Evolutionary conservation across 148 eudicot genomes (phyloP), one percentile per base, ranked within the genome.

Genomic region (Polygonum maritimum): DNA sequence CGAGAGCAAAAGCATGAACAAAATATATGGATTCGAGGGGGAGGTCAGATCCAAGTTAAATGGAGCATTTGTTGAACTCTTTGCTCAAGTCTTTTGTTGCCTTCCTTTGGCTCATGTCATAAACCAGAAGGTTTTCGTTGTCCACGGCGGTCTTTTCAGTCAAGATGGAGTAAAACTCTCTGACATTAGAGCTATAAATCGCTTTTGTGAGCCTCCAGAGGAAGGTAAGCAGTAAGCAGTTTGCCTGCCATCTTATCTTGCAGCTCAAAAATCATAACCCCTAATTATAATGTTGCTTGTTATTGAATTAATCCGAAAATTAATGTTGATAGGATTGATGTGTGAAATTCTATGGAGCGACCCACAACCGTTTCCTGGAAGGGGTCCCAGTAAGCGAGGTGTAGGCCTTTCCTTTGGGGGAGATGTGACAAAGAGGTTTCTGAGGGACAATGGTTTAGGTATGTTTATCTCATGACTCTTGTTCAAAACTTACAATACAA

Each of bases 361-460:
- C 86, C 98, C 98, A 76, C 98, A 95, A 65, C 96, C 98, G 48
- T 82, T 76, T 77, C 96, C 86, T 74, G 98, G 98, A 76, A 87
- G 98, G 86, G 97, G 98, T 74, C 98, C 98, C 51, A 95, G 98
- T 84, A 95, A 95, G 85, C 96, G 98, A 36, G 98, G 98, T 77
- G 98, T 95, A 79, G 98, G 98, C 69, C 97, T 95, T 73, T 85
- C 97, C 71, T 95, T 95, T 79, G 98, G 98, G 77, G 89, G 82
- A 33, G 98, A 95, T 77, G 91, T 95, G 80, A 95, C 98, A 36
- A 89, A 87, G 76, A 92, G 87, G 78, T 95, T 95, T 81, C 84
- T 95, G 69, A 80, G 89, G 81, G 98, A 95, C 80, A 95, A 95
- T 76, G 87, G 85, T 71, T 82, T 95, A 84, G 98, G 98, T 92